phyloP scores from a whole-genome alignment of 495 filamentous ascomycete species.

The Cercophora scortea region DNA sequence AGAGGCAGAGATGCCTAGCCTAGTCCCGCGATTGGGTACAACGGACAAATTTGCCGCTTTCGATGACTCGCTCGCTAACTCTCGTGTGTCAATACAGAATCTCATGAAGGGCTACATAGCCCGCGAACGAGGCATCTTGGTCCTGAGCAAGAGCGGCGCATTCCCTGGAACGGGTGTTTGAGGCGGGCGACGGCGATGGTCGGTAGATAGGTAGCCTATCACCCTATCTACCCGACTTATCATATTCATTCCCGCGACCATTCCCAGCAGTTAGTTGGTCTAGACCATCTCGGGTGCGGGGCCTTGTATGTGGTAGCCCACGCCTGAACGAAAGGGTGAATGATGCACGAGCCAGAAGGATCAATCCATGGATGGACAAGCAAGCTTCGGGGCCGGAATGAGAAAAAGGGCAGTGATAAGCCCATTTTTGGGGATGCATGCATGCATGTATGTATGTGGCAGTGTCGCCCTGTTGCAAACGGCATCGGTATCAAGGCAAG shows the following conservation, averaged over 20 bases:
- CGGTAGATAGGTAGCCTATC: not conserved
- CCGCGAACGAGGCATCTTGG: conserved; percentile 78
- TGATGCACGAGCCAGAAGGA: not conserved
- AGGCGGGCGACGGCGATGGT: conserved; percentile 12
- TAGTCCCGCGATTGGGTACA: conserved; percentile 4
- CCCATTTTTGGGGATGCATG: no score
- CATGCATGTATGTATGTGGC: no score
- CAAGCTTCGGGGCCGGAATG: no score
- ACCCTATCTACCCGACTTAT: no score
- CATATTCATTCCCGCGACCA: no score
- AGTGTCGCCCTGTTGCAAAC: no score
- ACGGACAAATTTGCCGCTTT: not conserved
- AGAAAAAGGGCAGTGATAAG: no score
- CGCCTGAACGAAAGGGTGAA: not conserved
- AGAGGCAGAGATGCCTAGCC: not conserved
- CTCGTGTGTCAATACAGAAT: conserved; percentile 45
- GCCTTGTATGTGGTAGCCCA: no score
- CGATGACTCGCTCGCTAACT: conserved; percentile 22
- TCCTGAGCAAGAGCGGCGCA: conserved; percentile 81
- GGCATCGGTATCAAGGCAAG: no score
- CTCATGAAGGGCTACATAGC: conserved; percentile 98
- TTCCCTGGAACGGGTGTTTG: conserved; percentile 95
- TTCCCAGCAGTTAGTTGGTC: no score
- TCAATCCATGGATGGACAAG: no score
- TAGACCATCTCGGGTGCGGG: no score